phyloP scores from a whole-genome alignment of 495 filamentous ascomycete species.

The Xylaria castorea region DNA sequence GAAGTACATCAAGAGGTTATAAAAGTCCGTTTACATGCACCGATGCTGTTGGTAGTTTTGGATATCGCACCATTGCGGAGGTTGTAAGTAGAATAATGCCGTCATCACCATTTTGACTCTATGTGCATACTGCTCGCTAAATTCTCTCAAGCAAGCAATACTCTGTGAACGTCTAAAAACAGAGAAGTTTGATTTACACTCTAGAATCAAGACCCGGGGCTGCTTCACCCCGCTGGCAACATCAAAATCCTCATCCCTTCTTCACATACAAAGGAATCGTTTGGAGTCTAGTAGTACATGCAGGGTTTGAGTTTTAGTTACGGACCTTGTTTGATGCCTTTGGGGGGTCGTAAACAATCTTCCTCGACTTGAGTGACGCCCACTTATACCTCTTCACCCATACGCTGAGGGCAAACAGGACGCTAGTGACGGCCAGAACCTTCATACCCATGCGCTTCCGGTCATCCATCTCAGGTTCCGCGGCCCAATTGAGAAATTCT shows the following conservation, averaged over 20 bases:
- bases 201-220: constrained; percentile 40
- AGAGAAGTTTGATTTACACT: constrained; percentile 46
- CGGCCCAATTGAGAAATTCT: constrained; percentile 98
- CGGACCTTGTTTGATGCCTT: constrained; percentile 46
- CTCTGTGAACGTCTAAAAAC: constrained; percentile 38
- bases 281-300: constrained; percentile 53
- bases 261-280: constrained; percentile 45
- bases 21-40: background rate
- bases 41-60: background rate
- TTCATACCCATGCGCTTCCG: constrained; percentile 99
- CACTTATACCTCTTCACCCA: constrained; percentile 99
- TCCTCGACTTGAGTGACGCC: constrained; percentile 91
- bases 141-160: constrained; percentile 10
- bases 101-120: constrained; percentile 1
- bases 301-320: constrained; percentile 44
- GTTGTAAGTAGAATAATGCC: background rate
- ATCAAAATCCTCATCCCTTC: constrained; percentile 41
- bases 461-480: constrained; percentile 98
- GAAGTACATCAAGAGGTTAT: background rate
- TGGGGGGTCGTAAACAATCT: constrained; percentile 88
- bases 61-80: background rate
- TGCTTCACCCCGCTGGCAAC: constrained; percentile 33
- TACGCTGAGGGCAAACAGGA: constrained; percentile 84
- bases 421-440: constrained; percentile 76
- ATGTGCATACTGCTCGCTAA: constrained; percentile 22